Evolutionary conservation across 108 stramenopile species (phyloP), one percentile per base, ranked within the genome.

Genomic region (Cyclotella cryptica): DNA sequence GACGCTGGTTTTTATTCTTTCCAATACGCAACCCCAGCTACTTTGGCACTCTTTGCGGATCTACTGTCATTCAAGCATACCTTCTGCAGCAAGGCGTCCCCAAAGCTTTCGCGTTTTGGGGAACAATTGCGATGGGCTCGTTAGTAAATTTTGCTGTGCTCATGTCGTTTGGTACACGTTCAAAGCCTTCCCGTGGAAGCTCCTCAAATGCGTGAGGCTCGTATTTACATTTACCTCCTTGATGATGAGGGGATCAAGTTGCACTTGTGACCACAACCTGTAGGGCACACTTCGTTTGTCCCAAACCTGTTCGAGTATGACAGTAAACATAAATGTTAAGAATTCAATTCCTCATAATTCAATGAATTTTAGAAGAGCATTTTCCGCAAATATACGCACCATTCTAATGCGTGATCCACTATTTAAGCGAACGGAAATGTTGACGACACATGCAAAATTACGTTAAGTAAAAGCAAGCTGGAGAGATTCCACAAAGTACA

Each of bases 201-300:
- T 7, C 3, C 17, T 19, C 6, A 51, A 19, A 30, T 40, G 24
- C 49, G 61, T 41, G 54, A 67, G 39, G 3, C 18, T 61, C 0
- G 27, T 13, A 18, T 52, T 21, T 21, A 35, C 44, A 72, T 24
- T 45, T 18, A 57, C 27, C 26, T 52, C 46, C 19, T 15, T 52
- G 29, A 28, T 10, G 22, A 29, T 35, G 19, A 62, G 18, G 28
- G 30, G 9, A 5, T 35, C 15, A 64, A 24, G 64, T 92, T 94
- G 69, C 94, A 95, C n/a, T 78, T 82, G 61, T 95, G 94, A 51
- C 91, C 94, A 75, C 94, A 95, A 0, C 94, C 94, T 27, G 91
- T 92, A 0, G 94, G 94, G 70, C 94, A 95, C 8, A 82, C 61
- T 65, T 86, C 86, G 41, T 91, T 83, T 18, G 84, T 78, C 21